phyloP scores from a whole-genome alignment of 1,284 basidiomycete species.

The Cryptococcus sp. region DNA sequence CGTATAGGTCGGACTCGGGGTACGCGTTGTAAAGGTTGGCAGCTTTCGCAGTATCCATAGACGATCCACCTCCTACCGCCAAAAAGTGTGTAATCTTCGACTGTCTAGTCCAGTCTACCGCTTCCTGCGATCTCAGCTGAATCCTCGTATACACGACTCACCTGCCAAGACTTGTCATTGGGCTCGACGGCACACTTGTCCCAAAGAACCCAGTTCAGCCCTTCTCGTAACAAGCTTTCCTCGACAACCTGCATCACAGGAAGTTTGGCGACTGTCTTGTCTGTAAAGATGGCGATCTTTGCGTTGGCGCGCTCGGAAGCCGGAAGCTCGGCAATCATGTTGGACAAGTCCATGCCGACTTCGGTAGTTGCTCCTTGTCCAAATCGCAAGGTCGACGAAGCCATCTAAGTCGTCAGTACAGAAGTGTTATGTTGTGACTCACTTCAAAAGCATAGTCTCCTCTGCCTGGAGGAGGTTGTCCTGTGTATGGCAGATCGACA shows the following conservation, averaged over 20 bases:
- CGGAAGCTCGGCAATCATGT: constrained; percentile 31
- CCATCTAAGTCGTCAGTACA: constrained; percentile 55
- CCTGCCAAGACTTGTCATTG: constrained; percentile 62
- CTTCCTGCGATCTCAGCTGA: constrained; percentile 53
- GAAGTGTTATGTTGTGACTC: constrained; percentile 14
- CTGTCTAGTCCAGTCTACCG: constrained; percentile 78
- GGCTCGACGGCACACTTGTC: constrained; percentile 83
- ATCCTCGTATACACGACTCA: constrained; percentile 21
- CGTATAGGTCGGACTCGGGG: constrained; percentile 83
- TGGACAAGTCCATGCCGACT: constrained; percentile 57
- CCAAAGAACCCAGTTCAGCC: constrained; percentile 67
- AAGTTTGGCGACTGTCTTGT: constrained; percentile 74
- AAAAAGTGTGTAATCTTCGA: constrained; percentile 91
- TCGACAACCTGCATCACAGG: constrained; percentile 68
- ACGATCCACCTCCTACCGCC: constrained; percentile 90
- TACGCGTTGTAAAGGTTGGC: constrained; percentile 78
- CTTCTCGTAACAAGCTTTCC: constrained; percentile 31
- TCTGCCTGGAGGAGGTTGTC: constrained; percentile 48
- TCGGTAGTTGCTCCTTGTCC: constrained; percentile 83
- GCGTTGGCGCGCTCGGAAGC: constrained; percentile 23
- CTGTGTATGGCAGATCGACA: constrained; percentile 53
- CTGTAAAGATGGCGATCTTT: constrained; percentile 90
- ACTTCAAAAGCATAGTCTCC: constrained; percentile 97
- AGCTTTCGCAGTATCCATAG: constrained; percentile 91
- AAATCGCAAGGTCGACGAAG: constrained; percentile 83